Conservation (phyloP, 352 stramenopile species). For the Pythium folliculosum region DNA sequence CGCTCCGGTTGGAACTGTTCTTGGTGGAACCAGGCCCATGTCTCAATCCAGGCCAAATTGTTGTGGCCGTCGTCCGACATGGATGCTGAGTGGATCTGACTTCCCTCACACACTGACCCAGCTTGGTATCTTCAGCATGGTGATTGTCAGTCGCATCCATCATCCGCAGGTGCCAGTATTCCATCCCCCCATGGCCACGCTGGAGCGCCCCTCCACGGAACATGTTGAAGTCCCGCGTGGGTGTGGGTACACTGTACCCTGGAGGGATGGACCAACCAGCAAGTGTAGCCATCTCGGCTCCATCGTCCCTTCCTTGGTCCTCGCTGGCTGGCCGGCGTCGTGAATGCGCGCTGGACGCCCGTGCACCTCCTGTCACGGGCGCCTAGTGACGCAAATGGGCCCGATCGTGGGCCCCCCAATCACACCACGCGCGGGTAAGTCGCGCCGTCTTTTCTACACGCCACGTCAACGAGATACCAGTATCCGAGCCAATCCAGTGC, state of each 20-base stretch:
- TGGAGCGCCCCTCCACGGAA: not conserved
- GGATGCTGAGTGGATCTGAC: too few relatives aligned
- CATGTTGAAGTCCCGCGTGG: not conserved
- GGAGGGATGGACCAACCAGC: not conserved
- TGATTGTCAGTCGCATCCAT: not conserved
- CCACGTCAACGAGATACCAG: too few relatives aligned
- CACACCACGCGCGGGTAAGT: too few relatives aligned
- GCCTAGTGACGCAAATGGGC: slow-evolving; percentile 1
- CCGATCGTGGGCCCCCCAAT: too few relatives aligned
- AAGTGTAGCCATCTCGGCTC: slow-evolving; percentile 16
- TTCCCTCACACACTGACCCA: too few relatives aligned
- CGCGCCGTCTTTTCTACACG: not conserved
- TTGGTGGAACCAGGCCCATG: too few relatives aligned
- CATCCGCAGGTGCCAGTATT: not conserved
- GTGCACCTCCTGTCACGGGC: slow-evolving; percentile 15
- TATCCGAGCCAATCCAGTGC: too few relatives aligned
- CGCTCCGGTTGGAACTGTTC: too few relatives aligned
- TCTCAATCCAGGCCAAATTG: too few relatives aligned
- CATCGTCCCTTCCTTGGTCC: slow-evolving; percentile 5
- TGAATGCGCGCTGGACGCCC: not conserved
- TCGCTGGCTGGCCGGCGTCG: not conserved
- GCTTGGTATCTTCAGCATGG: too few relatives aligned
- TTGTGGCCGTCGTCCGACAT: too few relatives aligned
- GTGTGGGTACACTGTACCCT: slow-evolving; percentile 5
- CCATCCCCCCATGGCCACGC: not conserved